Conservation (phyloP, 164 flowering plant species). For the Malania oleifera region DNA sequence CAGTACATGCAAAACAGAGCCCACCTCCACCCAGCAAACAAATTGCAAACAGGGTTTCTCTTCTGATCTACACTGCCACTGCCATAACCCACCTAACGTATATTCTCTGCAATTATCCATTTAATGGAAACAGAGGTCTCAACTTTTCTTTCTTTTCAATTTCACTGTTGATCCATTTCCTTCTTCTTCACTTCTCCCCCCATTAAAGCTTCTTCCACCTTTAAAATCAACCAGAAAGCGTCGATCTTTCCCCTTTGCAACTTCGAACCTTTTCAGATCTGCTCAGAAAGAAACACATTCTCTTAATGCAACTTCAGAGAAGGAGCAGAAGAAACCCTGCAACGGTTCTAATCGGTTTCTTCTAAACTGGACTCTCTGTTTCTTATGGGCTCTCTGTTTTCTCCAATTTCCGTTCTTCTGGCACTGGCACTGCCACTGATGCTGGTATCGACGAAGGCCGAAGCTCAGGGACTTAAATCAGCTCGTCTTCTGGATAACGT, state of each 20-base stretch:
- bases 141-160: constrained; percentile 4
- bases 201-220: constrained; percentile 5
- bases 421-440: constrained; percentile 14
- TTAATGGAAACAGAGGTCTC: not conserved
- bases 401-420: constrained; percentile 12
- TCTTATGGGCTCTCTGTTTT: constrained; percentile 32
- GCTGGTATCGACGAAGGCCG: constrained; percentile 1
- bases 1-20: too few species aligned
- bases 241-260: constrained; percentile 16
- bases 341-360: not conserved
- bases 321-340: too few species aligned
- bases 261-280: constrained; percentile 4
- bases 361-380: not conserved
- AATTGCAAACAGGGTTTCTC: too few species aligned
- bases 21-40: too few species aligned
- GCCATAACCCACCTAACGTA: constrained; percentile 2
- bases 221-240: constrained; percentile 6
- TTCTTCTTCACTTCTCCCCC: constrained; percentile 14
- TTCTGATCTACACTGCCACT: too few species aligned
- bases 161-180: constrained; percentile 3
- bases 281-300: not conserved
- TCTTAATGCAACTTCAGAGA: not conserved
- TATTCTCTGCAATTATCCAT: not conserved
- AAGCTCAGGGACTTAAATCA: constrained; percentile 34
- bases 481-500: constrained; percentile 52